Evolutionary conservation across 2,329 filamentous ascomycete genomes (phyloP).

Genomic region (Intubia oerlemansii): DNA sequence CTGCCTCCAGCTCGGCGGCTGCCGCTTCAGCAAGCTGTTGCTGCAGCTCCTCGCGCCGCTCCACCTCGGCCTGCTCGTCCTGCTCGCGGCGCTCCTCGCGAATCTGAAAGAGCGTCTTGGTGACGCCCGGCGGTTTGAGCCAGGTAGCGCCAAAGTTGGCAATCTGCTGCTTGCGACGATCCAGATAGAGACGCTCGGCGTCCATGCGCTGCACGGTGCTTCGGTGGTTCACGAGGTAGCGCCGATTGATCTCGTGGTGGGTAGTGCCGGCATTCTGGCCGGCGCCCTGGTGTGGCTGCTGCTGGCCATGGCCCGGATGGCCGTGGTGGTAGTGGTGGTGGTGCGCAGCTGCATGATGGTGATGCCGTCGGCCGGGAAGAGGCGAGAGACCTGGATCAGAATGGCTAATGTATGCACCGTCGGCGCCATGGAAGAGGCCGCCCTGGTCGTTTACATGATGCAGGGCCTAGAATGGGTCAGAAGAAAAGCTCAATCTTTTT

Average conservation of each 20-base stretch:
- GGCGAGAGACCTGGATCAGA: conserved; percentile 11
- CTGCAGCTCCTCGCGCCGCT: conserved; percentile 47
- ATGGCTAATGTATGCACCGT: conserved; percentile 11
- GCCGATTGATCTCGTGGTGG: conserved; percentile 11
- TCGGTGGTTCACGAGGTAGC: conserved; percentile 21
- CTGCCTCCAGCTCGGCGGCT: conserved; percentile 1
- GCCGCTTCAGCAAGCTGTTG: conserved; percentile 41
- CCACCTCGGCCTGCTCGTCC: conserved; percentile 60
- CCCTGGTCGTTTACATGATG: conserved; percentile 5
- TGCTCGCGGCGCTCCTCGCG: conserved; percentile 77
- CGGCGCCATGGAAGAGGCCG: conserved; percentile 6
- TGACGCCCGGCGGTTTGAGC: conserved; percentile 73
- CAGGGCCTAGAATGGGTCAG: conserved; percentile 5
- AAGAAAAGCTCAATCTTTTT: too few species aligned
- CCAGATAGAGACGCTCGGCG: conserved; percentile 56
- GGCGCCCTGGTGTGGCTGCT: conserved; percentile 8
- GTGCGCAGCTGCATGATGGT: conserved; percentile 11
- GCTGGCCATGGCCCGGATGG: conserved; percentile 7
- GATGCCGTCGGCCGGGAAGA: conserved; percentile 3
- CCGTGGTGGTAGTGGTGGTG: conserved; percentile 9
- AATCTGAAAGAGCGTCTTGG: conserved; percentile 77
- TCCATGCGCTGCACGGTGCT: conserved; percentile 47
- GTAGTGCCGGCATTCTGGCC: conserved; percentile 11
- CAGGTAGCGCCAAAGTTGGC: conserved; percentile 73
- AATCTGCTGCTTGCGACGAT: conserved; percentile 59